These are phyloP conservation scores for Penicillium sclerotigenum DNA, from an alignment of 2,329 filamentous ascomycete genomes.

Conservation along the genomic window DNA sequence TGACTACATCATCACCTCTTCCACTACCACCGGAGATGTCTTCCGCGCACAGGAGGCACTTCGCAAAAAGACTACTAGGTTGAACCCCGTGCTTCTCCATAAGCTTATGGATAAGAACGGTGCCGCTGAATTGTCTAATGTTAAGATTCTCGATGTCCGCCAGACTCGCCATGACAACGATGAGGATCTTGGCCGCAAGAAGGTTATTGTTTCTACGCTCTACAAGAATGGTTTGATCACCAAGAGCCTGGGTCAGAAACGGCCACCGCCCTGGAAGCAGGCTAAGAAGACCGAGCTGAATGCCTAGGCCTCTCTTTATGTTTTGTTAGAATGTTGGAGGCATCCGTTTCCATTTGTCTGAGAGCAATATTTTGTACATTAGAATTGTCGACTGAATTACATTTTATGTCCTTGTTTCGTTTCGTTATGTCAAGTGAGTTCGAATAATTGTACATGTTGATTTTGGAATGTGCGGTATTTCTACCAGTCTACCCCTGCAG, in stretches of 20 bases:
- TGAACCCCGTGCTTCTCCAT: conserved; percentile 45
- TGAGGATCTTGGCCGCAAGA: conserved; percentile 69
- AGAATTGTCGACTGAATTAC: conserved; percentile 14
- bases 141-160: conserved; percentile 62
- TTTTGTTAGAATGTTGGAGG: neutral
- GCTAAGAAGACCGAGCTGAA: neutral
- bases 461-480: neutral
- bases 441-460: conserved; percentile 1
- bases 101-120: conserved; percentile 53
- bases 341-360: conserved; percentile 7
- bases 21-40: conserved; percentile 55
- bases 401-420: conserved; percentile 6
- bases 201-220: conserved; percentile 72
- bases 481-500: neutral
- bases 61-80: conserved; percentile 2
- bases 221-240: conserved; percentile 60
- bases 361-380: conserved; percentile 27
- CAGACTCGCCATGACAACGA: conserved; percentile 71
- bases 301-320: conserved; percentile 7
- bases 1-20: conserved; percentile 63
- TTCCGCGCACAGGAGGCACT: conserved; percentile 33
- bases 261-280: neutral
- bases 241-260: conserved; percentile 10
- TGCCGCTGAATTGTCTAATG: conserved; percentile 60
- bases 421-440: neutral